A percentile compares a stretch with the other conserved stretches of the same genome.
Conservation (phyloP, 352 stramenopile species). For the Pythium periplocum region DNA sequence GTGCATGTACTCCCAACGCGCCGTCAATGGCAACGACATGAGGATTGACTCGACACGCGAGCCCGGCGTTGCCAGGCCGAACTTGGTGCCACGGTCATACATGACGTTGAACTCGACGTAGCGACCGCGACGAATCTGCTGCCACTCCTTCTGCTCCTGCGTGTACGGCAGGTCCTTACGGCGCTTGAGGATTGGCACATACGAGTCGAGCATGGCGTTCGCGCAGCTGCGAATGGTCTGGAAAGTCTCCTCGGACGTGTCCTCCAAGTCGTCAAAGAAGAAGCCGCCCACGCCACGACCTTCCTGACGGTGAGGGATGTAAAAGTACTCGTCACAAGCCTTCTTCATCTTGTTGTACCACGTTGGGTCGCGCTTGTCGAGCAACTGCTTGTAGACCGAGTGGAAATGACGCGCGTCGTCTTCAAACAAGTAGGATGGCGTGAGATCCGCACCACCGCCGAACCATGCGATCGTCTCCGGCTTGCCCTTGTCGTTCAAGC, state of each 20-base stretch:
- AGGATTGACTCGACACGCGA: constrained; percentile 98
- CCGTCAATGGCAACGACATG: constrained; percentile 97
- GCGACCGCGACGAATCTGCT: constrained; percentile 94
- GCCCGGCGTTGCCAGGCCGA: constrained; percentile 94
- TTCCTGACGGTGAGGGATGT: constrained; percentile 95
- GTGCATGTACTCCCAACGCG: constrained; percentile 96
- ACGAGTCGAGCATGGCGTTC: constrained; percentile 89
- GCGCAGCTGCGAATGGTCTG: constrained; percentile 72
- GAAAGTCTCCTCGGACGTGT: constrained; percentile 88
- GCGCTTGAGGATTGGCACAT: constrained; percentile 93
- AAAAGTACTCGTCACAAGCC: constrained; percentile 98
- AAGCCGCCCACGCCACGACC: constrained; percentile 95
- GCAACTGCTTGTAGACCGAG: constrained; percentile 92
- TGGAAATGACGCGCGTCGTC: constrained; percentile 98
- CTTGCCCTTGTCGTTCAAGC: constrained; percentile 73
- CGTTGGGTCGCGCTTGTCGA: constrained; percentile 92
- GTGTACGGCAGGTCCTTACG: constrained; percentile 96
- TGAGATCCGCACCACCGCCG: constrained; percentile 96
- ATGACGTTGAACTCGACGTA: constrained; percentile 99
- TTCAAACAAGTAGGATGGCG: constrained; percentile 94
- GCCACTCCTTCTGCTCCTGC: constrained; percentile 96
- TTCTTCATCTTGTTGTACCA: constrained; percentile 96
- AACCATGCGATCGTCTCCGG: constrained; percentile 90
- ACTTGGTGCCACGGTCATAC: constrained; percentile 98
- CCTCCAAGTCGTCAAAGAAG: constrained; percentile 98